phyloP scores from a whole-genome alignment of 148 eudicot genomes.

The Vaccinium myrtillus region DNA sequence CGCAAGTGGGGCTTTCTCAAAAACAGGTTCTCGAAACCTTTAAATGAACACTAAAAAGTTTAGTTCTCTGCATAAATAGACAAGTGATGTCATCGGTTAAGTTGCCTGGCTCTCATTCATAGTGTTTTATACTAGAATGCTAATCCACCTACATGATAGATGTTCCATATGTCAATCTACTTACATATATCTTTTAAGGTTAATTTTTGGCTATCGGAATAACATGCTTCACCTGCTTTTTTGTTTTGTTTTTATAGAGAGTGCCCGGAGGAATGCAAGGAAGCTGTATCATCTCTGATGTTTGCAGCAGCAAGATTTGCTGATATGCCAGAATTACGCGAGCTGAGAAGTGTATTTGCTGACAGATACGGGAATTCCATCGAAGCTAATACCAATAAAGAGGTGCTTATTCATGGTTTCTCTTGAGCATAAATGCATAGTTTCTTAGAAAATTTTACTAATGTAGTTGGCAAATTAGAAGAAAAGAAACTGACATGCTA shows the following conservation, averaged over 20 bases:
- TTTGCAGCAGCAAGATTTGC: conserved; percentile 94
- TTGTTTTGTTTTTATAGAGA: conserved; percentile 38
- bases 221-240: not conserved
- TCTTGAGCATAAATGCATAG: not conserved
- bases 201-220: not conserved
- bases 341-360: conserved; percentile 57
- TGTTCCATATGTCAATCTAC: no score
- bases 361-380: conserved; percentile 63
- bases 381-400: conserved; percentile 50
- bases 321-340: conserved; percentile 80
- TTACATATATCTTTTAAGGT: not conserved
- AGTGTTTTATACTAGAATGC: not conserved
- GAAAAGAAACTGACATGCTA: conserved; percentile 1
- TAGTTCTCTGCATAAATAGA: no score
- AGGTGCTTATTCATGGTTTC: conserved; percentile 43
- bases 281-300: conserved; percentile 68
- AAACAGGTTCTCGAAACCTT: no score
- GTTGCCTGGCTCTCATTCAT: not conserved
- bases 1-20: no score
- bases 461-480: not conserved
- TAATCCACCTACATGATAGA: not conserved
- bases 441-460: not conserved
- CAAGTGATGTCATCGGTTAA: not conserved
- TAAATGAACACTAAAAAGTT: no score
- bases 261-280: conserved; percentile 83